Evolutionary conservation across 2,329 filamentous ascomycete species (phyloP), one percentile per base, ranked within the genome.

Genomic region (Claviceps africana): DNA sequence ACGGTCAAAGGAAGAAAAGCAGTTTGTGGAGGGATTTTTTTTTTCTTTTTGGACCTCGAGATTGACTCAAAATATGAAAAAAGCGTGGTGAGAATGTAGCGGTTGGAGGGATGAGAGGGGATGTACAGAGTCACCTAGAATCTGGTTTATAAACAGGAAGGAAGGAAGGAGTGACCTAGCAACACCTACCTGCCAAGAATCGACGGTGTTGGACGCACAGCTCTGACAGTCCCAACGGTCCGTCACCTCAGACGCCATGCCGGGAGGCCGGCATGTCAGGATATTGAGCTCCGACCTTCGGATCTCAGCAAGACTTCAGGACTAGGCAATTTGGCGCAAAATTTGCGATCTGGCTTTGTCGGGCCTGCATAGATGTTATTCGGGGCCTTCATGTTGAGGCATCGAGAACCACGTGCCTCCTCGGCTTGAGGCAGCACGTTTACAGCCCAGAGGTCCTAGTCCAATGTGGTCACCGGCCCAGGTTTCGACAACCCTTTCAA

Each of bases 141-240:
- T 15, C 21, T 2, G 15, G 19, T 35, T 19, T 15, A 6, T 42
- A 25, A 47, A 33, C 35, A 47, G 15, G 7, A 21, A 30, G 44
- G 44, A 48, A 45, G 48, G 52, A 48, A 48, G 44, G 52, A 44
- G 48, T 35, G 37, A 46, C 10, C 28, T 28, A n/a, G 21, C 13
- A 30, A 46, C 33, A 17, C 45, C 43, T 53, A 7, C 45, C 48
- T 51, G 48, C 39, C 48, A 51, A 51, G 45, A 21, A 39, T 50
- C 28, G 40, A 37, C 33, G 10, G 40, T n/a, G 10, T 19, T 4
- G 19, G 30, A 25, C 30, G 35, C 39, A 19, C 45, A 31, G 48
- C 22, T 39, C 50, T 51, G 50, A 47, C 50, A 51, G 44, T 31
- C 25, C 25, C 8, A 8, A 42, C 50, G 46, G 50, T 42, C 50